Percentiles rank a stretch among this genome's conserved stretches.
phyloP scores from a whole-genome alignment of 73 alveolate genomes.

The Halteria grandinella region DNA sequence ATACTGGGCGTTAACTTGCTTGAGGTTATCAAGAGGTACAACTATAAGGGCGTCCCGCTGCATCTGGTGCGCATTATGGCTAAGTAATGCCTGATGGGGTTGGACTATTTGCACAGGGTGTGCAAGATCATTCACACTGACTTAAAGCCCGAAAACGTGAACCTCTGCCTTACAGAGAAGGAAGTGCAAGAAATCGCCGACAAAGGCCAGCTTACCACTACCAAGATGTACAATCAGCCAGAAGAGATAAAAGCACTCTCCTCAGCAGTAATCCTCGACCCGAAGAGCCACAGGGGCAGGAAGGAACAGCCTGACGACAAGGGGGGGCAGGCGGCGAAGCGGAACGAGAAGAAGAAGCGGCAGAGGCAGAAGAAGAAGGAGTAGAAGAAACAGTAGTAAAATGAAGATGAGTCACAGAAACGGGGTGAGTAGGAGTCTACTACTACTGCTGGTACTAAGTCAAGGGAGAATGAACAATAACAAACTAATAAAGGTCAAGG shows the following conservation, averaged over 20 bases:
- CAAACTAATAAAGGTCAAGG: too few relatives aligned
- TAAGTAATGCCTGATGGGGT: constrained; percentile 81
- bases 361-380: constrained; percentile 52
- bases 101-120: constrained; percentile 75
- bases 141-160: constrained; percentile 95
- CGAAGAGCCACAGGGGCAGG: constrained; percentile 47
- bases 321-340: constrained; percentile 6
- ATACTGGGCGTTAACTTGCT: constrained; percentile 87
- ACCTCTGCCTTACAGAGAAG: constrained; percentile 80
- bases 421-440: not conserved
- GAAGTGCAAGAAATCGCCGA: constrained; percentile 75
- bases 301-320: not conserved
- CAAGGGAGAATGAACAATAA: constrained; percentile 26
- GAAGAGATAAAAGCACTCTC: constrained; percentile 38
- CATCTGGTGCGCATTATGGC: constrained; percentile 80
- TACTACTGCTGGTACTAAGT: not conserved
- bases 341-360: constrained; percentile 16
- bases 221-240: constrained; percentile 51
- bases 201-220: constrained; percentile 55
- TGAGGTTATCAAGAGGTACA: constrained; percentile 81
- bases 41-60: constrained; percentile 87
- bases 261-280: constrained; percentile 42
- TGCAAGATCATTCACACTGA: constrained; percentile 97
- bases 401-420: not conserved
- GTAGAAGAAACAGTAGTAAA: constrained; percentile 14